Base-by-base conservation (phyloP, 257 asterid species). In the Solanum clarkiae region DNA sequence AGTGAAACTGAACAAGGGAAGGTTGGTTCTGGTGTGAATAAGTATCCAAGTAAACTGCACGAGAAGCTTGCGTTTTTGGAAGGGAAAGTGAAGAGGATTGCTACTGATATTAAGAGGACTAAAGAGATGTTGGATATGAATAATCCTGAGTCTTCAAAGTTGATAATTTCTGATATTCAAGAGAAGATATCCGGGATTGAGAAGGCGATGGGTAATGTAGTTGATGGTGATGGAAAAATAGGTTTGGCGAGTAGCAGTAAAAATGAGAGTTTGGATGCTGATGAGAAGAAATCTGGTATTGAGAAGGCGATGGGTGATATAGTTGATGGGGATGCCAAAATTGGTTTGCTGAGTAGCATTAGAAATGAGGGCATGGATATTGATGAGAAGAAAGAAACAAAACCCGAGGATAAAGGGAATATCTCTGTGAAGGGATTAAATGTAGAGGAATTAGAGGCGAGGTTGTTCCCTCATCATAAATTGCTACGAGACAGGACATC, bases 41-140 rank as follows among this genome's bases (percentile, higher is more conserved):
- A 92, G 88, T 88, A 91, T 79, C 91, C 93, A 0, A 93, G 95
- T 85, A 92, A 93, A 87, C 90, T 94, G 56, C 96, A 91, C 0
- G 97, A 93, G 84, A 94, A 94, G 90, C 98, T 94, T 84, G 96
- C 97, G 0, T 91, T 89, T 87, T 85, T 94, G 88, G 98, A 94
- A 91, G 97, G 97, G 45, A 94, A 93, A 85, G 98, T 94, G 86
- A 92, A 91, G 88, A 90, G 94, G 88, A 93, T 94, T 86, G 95
- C 98, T 8, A 84, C 94, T 0, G 97, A 94, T 87, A 93, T 94
- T 80, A 92, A 94, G 91, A 88, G 88, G 89, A 93, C 95, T 6
- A 93, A 93, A 87, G 98, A 93, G 84, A 92, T 94, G 90, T 86
- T 94, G 81, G 94, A 92, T 82, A 80, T 87, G 89, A 92, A 89